phyloP scores from a whole-genome alignment of 148 eudicot species.

The Euryodendron excelsum region DNA sequence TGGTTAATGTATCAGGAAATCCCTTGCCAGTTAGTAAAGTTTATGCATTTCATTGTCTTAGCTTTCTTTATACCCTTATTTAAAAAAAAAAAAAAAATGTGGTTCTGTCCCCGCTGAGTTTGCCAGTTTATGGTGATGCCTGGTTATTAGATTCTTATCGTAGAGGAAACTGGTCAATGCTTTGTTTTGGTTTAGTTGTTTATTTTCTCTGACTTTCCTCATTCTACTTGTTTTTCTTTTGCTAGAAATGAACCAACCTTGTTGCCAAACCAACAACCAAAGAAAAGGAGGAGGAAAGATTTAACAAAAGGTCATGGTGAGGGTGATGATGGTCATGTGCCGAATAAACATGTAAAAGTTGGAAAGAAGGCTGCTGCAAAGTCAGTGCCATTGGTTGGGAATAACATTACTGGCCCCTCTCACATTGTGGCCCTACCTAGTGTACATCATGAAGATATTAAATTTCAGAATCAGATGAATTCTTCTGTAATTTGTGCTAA shows the following conservation, averaged over 20 bases:
- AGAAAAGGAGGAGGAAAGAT: slow-evolving; percentile 83
- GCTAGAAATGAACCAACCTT: slow-evolving; percentile 53
- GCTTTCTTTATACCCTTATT: neutral
- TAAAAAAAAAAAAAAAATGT: too few species aligned
- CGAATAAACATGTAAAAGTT: slow-evolving; percentile 57
- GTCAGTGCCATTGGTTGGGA: slow-evolving; percentile 40
- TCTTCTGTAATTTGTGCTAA: slow-evolving; percentile 37
- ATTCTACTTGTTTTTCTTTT: slow-evolving; percentile 14
- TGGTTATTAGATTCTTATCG: neutral
- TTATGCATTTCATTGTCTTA: neutral
- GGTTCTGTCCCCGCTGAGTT: neutral
- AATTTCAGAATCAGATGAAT: slow-evolving; percentile 35
- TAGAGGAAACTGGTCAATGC: neutral
- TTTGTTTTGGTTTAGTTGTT: neutral
- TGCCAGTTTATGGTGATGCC: slow-evolving; percentile 2
- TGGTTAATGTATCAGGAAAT: slow-evolving; percentile 12
- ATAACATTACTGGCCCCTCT: slow-evolving; percentile 31
- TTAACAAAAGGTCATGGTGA: slow-evolving; percentile 45
- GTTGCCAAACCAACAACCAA: slow-evolving; percentile 57
- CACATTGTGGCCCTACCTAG: slow-evolving; percentile 35
- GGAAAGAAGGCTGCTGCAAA: slow-evolving; percentile 53
- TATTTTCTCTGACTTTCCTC: neutral
- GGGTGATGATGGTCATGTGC: slow-evolving; percentile 38
- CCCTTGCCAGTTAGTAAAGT: neutral
- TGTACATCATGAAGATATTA: slow-evolving; percentile 32